These are phyloP conservation scores for Leptographium lundbergii DNA, from an alignment of 2,329 filamentous ascomycete genomes.

Conservation along the genomic window DNA sequence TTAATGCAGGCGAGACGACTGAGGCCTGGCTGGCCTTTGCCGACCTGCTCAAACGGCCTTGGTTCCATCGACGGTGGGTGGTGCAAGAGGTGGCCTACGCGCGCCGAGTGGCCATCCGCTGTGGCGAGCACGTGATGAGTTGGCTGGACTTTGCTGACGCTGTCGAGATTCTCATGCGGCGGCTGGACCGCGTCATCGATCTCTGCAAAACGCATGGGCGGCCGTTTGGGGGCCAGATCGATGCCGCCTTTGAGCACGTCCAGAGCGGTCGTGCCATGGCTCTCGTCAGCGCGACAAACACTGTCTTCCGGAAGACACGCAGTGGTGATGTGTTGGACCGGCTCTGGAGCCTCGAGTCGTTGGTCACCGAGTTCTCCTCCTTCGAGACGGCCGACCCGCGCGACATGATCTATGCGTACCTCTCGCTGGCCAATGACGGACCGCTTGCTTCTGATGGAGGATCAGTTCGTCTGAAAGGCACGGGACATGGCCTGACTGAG, in stretches of 20 bases:
- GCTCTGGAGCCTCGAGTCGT: background rate
- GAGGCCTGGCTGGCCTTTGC: background rate
- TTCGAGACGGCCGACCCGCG: background rate
- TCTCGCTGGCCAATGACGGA: too few relatives aligned
- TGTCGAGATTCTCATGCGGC: background rate
- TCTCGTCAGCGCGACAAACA: background rate
- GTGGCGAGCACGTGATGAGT: background rate
- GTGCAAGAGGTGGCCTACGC: background rate
- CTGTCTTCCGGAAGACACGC: background rate
- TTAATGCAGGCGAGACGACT: background rate
- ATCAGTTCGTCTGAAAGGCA: too few relatives aligned
- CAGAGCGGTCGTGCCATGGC: too few relatives aligned
- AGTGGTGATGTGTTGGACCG: background rate
- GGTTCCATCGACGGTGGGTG: background rate
- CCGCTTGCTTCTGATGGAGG: too few relatives aligned
- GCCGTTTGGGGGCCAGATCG: too few relatives aligned
- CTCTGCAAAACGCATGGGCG: background rate
- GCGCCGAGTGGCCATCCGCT: background rate
- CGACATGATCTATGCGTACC: background rate
- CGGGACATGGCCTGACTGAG: too few relatives aligned
- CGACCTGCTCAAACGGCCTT: background rate
- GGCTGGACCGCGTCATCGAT: background rate
- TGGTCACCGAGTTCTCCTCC: background rate
- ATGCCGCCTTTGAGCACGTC: background rate
- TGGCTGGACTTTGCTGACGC: background rate